These are phyloP conservation scores for Kitagawia praeruptora DNA, from an alignment of 129 eudicot genomes.

Conservation along the genomic window DNA sequence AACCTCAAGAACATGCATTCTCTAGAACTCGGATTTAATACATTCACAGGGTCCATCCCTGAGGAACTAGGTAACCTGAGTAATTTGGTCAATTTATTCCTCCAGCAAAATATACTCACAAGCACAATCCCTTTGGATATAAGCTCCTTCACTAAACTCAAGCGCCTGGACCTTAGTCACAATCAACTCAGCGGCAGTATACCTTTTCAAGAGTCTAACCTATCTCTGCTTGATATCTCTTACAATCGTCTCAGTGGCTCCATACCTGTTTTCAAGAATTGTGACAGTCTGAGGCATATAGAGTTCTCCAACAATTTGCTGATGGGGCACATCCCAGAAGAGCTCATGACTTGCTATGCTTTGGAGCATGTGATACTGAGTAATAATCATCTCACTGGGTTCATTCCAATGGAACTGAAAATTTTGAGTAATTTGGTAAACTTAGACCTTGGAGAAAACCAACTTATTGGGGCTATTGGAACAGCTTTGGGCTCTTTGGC, in stretches of 20 bases:
- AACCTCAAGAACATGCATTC: neutral
- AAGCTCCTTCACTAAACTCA: neutral
- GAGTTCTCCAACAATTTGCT: neutral
- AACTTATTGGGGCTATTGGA: neutral
- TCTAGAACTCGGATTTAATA: neutral
- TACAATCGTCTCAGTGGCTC: slow-evolving; percentile 4
- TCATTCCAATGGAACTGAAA: neutral
- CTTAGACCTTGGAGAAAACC: neutral
- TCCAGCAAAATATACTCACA: neutral
- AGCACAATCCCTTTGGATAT: neutral
- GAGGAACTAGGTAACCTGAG: neutral
- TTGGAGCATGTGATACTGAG: neutral
- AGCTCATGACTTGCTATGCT: neutral
- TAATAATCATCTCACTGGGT: neutral
- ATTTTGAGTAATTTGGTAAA: neutral
- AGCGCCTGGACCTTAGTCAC: neutral
- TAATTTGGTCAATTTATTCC: neutral
- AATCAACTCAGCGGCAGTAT: neutral
- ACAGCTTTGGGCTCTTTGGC: neutral
- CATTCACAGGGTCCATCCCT: neutral
- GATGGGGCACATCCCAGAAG: slow-evolving; percentile 7
- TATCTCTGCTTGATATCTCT: neutral
- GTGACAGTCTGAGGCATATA: neutral
- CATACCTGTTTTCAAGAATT: slow-evolving; percentile 3
- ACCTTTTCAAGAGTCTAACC: neutral